These are phyloP conservation scores for Pseudodiploospora longispora DNA, from an alignment of 2,329 filamentous ascomycete genomes.

Conservation along the genomic window DNA sequence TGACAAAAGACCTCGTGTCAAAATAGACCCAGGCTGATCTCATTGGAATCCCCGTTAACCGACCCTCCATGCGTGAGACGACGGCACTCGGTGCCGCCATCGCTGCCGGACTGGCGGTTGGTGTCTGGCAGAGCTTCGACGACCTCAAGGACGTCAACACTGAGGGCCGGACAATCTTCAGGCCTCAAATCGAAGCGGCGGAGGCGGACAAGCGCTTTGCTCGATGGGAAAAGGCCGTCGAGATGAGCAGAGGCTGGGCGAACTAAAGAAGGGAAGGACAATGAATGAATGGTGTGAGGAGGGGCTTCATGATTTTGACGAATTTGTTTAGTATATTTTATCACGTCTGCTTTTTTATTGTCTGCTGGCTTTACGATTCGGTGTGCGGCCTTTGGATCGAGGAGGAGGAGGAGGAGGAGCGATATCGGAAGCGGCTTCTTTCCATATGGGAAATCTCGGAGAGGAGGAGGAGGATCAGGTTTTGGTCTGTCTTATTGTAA, in stretches of 20 bases:
- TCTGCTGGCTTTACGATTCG: no score
- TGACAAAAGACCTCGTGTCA: not conserved
- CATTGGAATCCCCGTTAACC: conserved; percentile 69
- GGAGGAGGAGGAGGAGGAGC: no score
- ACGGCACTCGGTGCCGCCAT: conserved; percentile 76
- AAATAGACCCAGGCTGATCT: conserved; percentile 66
- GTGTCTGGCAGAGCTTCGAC: conserved; percentile 65
- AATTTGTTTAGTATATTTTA: no score
- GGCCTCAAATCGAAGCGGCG: conserved; percentile 52
- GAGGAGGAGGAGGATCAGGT: no score
- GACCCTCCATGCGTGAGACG: conserved; percentile 75
- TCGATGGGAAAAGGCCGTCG: conserved; percentile 68
- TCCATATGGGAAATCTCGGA: no score
- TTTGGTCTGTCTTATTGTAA: no score
- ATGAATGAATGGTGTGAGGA: no score
- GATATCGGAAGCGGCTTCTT: no score
- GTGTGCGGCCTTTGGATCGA: no score
- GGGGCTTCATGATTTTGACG: no score
- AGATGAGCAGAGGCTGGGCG: conserved; percentile 71
- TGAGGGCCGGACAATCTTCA: conserved; percentile 60
- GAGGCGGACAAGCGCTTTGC: conserved; percentile 56
- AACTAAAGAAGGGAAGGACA: conserved; percentile 13
- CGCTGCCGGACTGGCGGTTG: conserved; percentile 69
- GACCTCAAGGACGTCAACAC: conserved; percentile 66
- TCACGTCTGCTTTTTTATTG: no score